Percentiles rank a stretch among this genome's conserved stretches.
phyloP scores from a whole-genome alignment of 139 green algal genomes.

The Volvox africanus region DNA sequence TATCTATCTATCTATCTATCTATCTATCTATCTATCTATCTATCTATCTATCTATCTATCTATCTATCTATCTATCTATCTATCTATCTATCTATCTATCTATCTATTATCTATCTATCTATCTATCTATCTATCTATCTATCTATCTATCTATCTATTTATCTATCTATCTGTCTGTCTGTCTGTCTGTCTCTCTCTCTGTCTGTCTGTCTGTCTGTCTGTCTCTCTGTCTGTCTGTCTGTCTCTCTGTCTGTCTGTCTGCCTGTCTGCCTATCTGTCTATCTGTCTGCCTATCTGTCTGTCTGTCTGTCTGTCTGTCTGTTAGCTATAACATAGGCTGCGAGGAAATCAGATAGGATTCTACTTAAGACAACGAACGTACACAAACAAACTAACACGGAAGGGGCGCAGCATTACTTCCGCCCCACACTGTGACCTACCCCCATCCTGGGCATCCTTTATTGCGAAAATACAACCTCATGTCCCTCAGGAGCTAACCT shows the following conservation, averaged over 20 bases:
- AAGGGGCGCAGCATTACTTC: background rate
- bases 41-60: background rate
- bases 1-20: too few species aligned
- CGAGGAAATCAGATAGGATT: too few species aligned
- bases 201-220: background rate
- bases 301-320: background rate
- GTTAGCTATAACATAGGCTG: background rate
- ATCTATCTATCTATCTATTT: too few species aligned
- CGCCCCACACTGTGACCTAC: background rate
- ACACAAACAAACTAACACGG: background rate
- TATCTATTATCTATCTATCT: too few species aligned
- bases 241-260: too few species aligned
- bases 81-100: too few species aligned
- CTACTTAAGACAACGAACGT: background rate
- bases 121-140: too few species aligned
- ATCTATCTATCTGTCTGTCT: too few species aligned
- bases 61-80: background rate
- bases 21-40: too few species aligned
- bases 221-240: background rate
- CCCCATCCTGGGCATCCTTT: background rate
- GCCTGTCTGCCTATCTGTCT: too few species aligned
- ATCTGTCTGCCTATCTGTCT: too few species aligned
- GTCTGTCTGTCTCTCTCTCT: background rate
- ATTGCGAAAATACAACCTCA: background rate
- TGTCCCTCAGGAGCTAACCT: background rate